Conservation (phyloP, 2,329 filamentous ascomycete genomes). For the Monosporascus cannonballus region DNA sequence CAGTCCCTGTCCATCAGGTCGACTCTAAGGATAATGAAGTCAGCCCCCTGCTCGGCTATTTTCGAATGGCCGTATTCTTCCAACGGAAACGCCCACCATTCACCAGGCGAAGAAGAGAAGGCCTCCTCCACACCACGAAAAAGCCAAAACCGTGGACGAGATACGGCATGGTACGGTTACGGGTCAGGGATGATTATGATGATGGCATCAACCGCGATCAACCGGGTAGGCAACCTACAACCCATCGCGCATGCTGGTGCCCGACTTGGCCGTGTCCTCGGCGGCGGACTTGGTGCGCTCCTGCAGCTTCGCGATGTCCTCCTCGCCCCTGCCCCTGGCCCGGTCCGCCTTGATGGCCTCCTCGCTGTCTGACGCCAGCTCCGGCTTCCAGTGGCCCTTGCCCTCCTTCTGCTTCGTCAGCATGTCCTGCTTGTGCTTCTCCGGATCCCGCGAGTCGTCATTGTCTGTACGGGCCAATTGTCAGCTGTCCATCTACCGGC, state of each 20-base stretch:
- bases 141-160: neutral
- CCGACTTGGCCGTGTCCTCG: conserved; percentile 40
- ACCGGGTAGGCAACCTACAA: conserved; percentile 23
- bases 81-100: too few relatives aligned
- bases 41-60: neutral
- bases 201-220: neutral
- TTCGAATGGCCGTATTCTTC: too few relatives aligned
- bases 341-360: conserved; percentile 68
- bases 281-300: conserved; percentile 51
- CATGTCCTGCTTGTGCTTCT: conserved; percentile 56
- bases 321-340: conserved; percentile 27
- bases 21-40: conserved; percentile 3
- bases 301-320: conserved; percentile 45
- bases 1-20: conserved; percentile 10
- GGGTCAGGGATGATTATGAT: too few relatives aligned
- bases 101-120: too few relatives aligned
- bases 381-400: conserved; percentile 68
- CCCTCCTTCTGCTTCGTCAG: conserved; percentile 64
- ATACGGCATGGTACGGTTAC: neutral
- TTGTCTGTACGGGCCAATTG: conserved; percentile 23
- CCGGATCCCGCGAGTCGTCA: conserved; percentile 30
- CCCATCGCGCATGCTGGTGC: conserved; percentile 42
- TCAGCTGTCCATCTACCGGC: neutral
- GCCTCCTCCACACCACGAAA: too few relatives aligned
- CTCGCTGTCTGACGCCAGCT: conserved; percentile 74